These are phyloP conservation scores for Cotoneaster glaucophyllus DNA, from an alignment of 306 rosid species.

Conservation along the genomic window DNA sequence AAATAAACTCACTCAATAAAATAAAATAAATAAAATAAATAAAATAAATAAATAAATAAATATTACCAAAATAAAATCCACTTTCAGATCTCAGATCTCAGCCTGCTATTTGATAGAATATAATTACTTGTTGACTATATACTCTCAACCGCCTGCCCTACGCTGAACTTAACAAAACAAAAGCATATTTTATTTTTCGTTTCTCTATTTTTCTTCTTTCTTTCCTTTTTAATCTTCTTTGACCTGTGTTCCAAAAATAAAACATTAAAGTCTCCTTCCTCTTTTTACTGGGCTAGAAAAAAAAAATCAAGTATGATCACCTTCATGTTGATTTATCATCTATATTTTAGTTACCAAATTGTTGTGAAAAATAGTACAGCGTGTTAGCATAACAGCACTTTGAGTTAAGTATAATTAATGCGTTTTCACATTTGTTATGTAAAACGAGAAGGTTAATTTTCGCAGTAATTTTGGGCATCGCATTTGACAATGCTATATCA, in stretches of 20 bases:
- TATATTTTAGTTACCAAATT: too few species aligned
- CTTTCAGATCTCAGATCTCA: neutral
- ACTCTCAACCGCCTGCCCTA: too few species aligned
- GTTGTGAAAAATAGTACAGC: neutral
- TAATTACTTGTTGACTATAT: neutral
- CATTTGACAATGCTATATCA: neutral
- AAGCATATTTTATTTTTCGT: neutral
- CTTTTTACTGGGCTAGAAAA: too few species aligned
- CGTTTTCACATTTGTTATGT: neutral
- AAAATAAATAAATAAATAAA: too few species aligned
- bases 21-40: too few species aligned
- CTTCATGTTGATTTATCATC: neutral
- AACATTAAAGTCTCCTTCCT: too few species aligned
- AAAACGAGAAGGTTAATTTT: neutral
- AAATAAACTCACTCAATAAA: too few species aligned
- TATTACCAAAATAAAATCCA: neutral
- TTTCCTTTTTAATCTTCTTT: neutral
- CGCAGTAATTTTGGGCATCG: neutral
- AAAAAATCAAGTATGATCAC: neutral
- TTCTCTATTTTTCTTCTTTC: too few species aligned
- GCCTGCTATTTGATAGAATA: neutral
- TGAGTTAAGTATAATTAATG: too few species aligned
- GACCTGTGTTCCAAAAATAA: neutral
- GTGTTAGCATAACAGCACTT: too few species aligned
- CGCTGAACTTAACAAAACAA: neutral